These are phyloP conservation scores for Rossbeevera mucosa DNA, from an alignment of 768 basidiomycete species.

Conservation along the genomic window DNA sequence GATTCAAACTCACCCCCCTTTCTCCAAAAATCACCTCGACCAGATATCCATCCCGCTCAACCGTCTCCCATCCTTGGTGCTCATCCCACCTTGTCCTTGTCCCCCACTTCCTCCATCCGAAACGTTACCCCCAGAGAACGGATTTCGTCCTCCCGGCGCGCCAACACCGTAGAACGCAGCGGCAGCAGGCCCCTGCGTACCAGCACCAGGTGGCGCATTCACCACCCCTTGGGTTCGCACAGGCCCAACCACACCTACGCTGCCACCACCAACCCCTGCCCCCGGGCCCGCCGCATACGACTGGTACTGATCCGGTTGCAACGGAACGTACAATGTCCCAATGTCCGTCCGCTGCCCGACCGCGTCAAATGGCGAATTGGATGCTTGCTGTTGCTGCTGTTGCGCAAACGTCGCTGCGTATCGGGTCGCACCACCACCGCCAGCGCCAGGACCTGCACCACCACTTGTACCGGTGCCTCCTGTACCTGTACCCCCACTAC, in stretches of 20 bases:
- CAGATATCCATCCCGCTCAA: slow-evolving; percentile 68
- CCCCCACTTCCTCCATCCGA: slow-evolving; percentile 25
- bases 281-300: slow-evolving; percentile 38
- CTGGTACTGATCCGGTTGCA: slow-evolving; percentile 79
- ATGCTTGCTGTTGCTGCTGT: slow-evolving; percentile 24
- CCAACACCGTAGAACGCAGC: slow-evolving; percentile 66
- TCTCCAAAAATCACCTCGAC: slow-evolving; percentile 51
- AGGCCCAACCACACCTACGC: slow-evolving; percentile 19
- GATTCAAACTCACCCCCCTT: not conserved
- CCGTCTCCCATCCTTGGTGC: slow-evolving; percentile 55
- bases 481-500: not conserved
- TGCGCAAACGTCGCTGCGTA: slow-evolving; percentile 56
- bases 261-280: slow-evolving; percentile 29
- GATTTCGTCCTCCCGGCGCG: slow-evolving; percentile 46
- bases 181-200: slow-evolving; percentile 28
- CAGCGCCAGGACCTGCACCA: not conserved
- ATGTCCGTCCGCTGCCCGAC: slow-evolving; percentile 61
- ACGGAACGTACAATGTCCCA: slow-evolving; percentile 67
- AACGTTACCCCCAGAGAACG: slow-evolving; percentile 34
- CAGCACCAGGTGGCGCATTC: slow-evolving; percentile 2
- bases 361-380: slow-evolving; percentile 51
- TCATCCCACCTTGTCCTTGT: slow-evolving; percentile 29
- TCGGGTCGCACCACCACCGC: slow-evolving; percentile 35
- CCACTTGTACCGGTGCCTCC: not conserved
- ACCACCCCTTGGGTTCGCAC: slow-evolving; percentile 44